Base-by-base conservation (phyloP, 176 grass and related monocot species). In the Carex myosuroides region DNA sequence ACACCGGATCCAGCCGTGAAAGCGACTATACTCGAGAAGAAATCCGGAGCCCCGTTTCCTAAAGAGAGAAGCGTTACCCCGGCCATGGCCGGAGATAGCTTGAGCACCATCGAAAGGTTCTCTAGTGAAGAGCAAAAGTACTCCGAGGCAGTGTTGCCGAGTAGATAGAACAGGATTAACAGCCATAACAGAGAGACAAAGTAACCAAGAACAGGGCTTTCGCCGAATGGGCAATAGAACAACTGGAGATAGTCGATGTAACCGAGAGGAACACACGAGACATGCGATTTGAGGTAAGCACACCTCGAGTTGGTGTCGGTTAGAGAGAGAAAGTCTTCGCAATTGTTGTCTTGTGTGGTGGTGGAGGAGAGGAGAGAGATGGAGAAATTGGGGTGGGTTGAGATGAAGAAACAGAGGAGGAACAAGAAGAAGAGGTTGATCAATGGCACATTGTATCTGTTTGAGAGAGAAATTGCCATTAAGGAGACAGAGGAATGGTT, bases 41-140 rank as follows among this genome's bases (percentile, higher is more conserved):
- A 87, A 84, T 98, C 92, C 3, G 92, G 92, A 13, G 95, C 91
- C 53, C 92, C 92, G 58, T 97, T 97, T 0, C 95, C 95, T 13
- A 97, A 87, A 0, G 94, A 89, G 0, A 97, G 92, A 37, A 97
- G 89, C 54, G 94, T 97, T 65, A 87, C 92, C 11, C 95, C 95
- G 0, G 91, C 95, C 35, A 98, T 84, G 18, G 92, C 60, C 1
- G 92, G 95, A 5, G 92, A 91, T 2, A 98, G 86, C 2, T 87
- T 86, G 1, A 98, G 89, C 24, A 73, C 84, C 11, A 54, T 52
- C 0, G 92, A 93, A 8, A 98, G 89, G 6, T 84, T 88, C 82
- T 90, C 88, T 0, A 94, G 84, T 6, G 92, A 85, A 7, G 84
- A 87, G 84, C 95, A 93, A 65, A 98, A 98, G 90, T 91, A 98